phyloP scores from a whole-genome alignment of 768 basidiomycete species.

The Psilocybe cyanescens region DNA sequence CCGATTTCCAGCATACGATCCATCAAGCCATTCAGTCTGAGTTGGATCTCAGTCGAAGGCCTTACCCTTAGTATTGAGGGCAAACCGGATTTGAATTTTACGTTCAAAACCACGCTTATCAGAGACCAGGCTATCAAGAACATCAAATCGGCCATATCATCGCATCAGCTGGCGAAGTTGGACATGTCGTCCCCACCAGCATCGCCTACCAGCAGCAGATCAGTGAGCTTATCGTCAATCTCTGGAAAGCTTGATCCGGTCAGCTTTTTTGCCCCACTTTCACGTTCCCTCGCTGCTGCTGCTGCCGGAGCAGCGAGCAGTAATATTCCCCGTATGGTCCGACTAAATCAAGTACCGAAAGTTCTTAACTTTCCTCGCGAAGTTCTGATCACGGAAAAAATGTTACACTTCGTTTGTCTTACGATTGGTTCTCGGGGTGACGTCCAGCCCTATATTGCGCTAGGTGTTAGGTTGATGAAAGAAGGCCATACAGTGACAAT shows the following conservation, averaged over 20 bases:
- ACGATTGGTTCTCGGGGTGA: conserved; percentile 72
- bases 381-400: conserved; percentile 30
- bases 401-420: conserved; percentile 62
- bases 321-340: conserved; percentile 26
- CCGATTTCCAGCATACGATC: conserved; percentile 41
- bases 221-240: background rate
- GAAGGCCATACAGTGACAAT: conserved; percentile 58
- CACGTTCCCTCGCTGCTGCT: conserved; percentile 41
- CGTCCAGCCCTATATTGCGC: conserved; percentile 65
- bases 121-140: conserved; percentile 49
- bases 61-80: conserved; percentile 49
- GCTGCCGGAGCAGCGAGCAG: conserved; percentile 30
- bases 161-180: background rate
- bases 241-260: conserved; percentile 31
- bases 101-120: conserved; percentile 44
- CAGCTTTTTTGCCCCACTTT: conserved; percentile 47
- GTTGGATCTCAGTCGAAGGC: conserved; percentile 34
- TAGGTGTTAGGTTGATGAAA: conserved; percentile 50
- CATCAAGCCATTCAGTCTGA: conserved; percentile 36
- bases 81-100: conserved; percentile 49
- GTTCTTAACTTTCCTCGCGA: conserved; percentile 50
- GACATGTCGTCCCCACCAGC: background rate
- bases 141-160: conserved; percentile 22
- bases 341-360: conserved; percentile 40
- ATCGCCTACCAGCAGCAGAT: background rate